These are phyloP conservation scores for Aspergillus cristatus DNA, from an alignment of 495 filamentous ascomycete species.

Conservation along the genomic window DNA sequence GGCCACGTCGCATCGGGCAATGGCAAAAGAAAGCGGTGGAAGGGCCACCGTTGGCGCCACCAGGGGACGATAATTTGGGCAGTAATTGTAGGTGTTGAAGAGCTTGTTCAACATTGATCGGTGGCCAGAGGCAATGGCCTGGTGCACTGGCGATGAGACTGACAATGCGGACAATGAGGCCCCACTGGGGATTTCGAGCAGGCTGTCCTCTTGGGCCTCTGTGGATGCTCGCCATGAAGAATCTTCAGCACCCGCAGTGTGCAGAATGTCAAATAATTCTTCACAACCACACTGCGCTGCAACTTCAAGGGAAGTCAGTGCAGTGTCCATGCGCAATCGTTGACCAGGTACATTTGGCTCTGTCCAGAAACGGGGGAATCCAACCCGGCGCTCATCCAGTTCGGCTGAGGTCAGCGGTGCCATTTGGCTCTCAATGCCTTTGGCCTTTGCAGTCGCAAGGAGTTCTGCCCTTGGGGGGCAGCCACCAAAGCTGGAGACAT, in stretches of 20 bases:
- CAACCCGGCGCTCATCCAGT: no score
- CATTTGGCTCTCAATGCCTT: constrained; percentile 1
- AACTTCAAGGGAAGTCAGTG: no score
- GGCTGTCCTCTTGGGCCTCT: no score
- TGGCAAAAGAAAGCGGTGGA: constrained; percentile 5
- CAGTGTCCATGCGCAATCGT: no score
- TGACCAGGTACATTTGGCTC: no score
- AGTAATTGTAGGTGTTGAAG: constrained; percentile 1
- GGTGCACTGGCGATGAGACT: constrained; percentile 5
- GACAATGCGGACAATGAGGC: constrained; percentile 2
- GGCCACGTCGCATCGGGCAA: constrained; percentile 3
- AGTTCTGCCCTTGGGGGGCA: not conserved
- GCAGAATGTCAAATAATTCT: no score
- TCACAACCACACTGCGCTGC: no score
- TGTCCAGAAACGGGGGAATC: no score
- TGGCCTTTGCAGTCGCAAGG: not conserved
- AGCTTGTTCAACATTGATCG: constrained; percentile 2
- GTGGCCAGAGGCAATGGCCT: constrained; percentile 7
- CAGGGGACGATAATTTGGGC: constrained; percentile 5
- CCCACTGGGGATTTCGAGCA: no score
- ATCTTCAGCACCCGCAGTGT: no score
- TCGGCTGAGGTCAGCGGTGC: no score
- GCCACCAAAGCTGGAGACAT: constrained; percentile 3
- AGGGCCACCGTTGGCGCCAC: constrained; percentile 5
- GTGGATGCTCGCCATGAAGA: no score